Percentiles rank a stretch among this genome's conserved stretches.
These are phyloP conservation scores for Chimonanthus praecox DNA, from an alignment of 164 flowering plant genomes.

Conservation along the genomic window DNA sequence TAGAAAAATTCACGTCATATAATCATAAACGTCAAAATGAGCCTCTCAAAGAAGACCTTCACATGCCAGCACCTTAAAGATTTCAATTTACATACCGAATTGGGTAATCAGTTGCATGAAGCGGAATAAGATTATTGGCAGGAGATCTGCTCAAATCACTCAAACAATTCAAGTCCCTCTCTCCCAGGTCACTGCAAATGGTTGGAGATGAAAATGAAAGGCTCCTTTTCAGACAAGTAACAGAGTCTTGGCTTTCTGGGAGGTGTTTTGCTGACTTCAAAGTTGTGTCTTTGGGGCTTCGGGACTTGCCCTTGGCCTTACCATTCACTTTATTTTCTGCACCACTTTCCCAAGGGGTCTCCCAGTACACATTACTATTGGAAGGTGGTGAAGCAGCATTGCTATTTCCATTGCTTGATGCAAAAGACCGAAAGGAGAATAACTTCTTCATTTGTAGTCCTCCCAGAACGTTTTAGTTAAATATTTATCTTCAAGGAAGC, in stretches of 20 bases:
- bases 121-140: constrained; percentile 10
- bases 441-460: constrained; percentile 59
- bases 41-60: not conserved
- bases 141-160: constrained; percentile 42
- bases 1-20: not conserved
- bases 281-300: constrained; percentile 21
- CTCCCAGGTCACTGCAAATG: constrained; percentile 24
- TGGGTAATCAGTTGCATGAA: constrained; percentile 26
- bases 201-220: constrained; percentile 67
- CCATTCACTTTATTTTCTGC: constrained; percentile 6
- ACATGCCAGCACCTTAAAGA: not conserved
- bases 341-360: constrained; percentile 25
- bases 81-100: constrained; percentile 38
- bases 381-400: constrained; percentile 26
- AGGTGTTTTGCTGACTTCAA: constrained; percentile 28
- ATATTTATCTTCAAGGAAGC: not conserved
- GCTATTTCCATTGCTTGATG: constrained; percentile 37
- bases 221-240: constrained; percentile 55
- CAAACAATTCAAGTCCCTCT: constrained; percentile 14
- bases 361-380: constrained; percentile 42
- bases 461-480: not conserved
- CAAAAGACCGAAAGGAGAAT: constrained; percentile 69
- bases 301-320: constrained; percentile 7
- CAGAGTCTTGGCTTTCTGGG: constrained; percentile 20
- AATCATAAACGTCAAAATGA: not conserved